Conservation (phyloP, 2,329 filamentous ascomycete species). For the Colletotrichum ledebouriae region DNA sequence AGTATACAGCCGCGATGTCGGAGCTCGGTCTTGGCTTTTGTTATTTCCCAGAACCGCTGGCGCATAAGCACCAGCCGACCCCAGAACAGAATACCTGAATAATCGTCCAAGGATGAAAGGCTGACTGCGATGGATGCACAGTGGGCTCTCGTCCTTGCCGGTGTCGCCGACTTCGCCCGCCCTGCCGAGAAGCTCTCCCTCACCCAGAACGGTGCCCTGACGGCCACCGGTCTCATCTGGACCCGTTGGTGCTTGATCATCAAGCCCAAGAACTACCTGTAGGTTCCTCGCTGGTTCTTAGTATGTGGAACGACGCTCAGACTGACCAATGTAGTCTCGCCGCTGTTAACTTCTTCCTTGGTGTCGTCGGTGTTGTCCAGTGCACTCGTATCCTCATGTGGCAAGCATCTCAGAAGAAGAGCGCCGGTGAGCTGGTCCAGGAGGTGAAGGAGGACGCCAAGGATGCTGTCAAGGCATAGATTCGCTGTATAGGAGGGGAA, state of each 20-base stretch:
- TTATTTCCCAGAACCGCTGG: too few species aligned
- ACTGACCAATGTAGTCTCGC: slow-evolving; percentile 72
- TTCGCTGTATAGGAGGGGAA: neutral
- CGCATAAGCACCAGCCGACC: neutral
- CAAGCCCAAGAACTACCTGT: slow-evolving; percentile 92
- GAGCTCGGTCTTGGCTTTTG: neutral
- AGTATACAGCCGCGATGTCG: slow-evolving; percentile 31
- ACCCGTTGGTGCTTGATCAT: slow-evolving; percentile 99
- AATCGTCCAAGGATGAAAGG: neutral
- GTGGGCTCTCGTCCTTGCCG: slow-evolving; percentile 94
- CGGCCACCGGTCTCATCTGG: slow-evolving; percentile 95
- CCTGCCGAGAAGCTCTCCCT: slow-evolving; percentile 93
- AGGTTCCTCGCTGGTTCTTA: slow-evolving; percentile 51
- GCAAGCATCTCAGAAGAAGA: slow-evolving; percentile 71
- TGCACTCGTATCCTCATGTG: slow-evolving; percentile 80
- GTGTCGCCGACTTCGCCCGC: slow-evolving; percentile 90
- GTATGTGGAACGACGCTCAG: neutral
- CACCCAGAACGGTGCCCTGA: slow-evolving; percentile 91
- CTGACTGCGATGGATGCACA: slow-evolving; percentile 51
- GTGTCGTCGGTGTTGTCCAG: slow-evolving; percentile 87
- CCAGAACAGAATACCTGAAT: too few species aligned
- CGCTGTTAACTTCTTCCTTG: slow-evolving; percentile 98
- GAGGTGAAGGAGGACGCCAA: slow-evolving; percentile 58
- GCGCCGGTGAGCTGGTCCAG: slow-evolving; percentile 51
- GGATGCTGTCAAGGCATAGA: slow-evolving; percentile 41